These are phyloP conservation scores for Epichloe sp. DNA, from an alignment of 2,329 filamentous ascomycete genomes.

Conservation along the genomic window DNA sequence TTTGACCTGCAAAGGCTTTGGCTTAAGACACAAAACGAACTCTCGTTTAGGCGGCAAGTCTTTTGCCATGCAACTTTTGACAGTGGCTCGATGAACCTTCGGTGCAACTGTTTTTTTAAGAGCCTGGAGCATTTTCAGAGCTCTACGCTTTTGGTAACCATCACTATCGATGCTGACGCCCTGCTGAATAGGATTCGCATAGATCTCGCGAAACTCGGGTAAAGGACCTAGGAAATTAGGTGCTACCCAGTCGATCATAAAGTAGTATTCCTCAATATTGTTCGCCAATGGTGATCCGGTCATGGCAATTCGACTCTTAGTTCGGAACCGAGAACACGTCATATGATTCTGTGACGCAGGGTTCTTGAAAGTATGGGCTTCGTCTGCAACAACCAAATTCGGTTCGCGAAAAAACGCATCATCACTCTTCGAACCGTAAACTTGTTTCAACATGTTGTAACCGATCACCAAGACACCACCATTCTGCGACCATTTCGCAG, in stretches of 20 bases:
- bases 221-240: constrained; percentile 61
- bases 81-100: constrained; percentile 66
- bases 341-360: constrained; percentile 34
- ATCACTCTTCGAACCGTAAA: constrained; percentile 21
- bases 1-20: constrained; percentile 50
- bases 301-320: constrained; percentile 63
- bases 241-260: constrained; percentile 81
- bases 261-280: constrained; percentile 68
- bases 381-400: constrained; percentile 69
- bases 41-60: constrained; percentile 66
- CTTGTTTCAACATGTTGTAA: constrained; percentile 51
- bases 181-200: constrained; percentile 56
- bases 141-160: constrained; percentile 37
- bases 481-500: constrained; percentile 45
- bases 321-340: constrained; percentile 46
- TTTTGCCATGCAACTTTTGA: constrained; percentile 46
- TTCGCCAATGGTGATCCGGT: constrained; percentile 82
- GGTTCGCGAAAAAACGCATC: constrained; percentile 45
- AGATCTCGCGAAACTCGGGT: constrained; percentile 57
- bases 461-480: constrained; percentile 70
- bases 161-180: constrained; percentile 58
- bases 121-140: constrained; percentile 53
- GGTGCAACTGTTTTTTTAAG: constrained; percentile 60
- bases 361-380: constrained; percentile 73
- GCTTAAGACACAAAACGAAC: constrained; percentile 63